Evolutionary conservation across 192 early-diverging fungal species (phyloP).

Genomic region (Entomortierella beljakovae): DNA sequence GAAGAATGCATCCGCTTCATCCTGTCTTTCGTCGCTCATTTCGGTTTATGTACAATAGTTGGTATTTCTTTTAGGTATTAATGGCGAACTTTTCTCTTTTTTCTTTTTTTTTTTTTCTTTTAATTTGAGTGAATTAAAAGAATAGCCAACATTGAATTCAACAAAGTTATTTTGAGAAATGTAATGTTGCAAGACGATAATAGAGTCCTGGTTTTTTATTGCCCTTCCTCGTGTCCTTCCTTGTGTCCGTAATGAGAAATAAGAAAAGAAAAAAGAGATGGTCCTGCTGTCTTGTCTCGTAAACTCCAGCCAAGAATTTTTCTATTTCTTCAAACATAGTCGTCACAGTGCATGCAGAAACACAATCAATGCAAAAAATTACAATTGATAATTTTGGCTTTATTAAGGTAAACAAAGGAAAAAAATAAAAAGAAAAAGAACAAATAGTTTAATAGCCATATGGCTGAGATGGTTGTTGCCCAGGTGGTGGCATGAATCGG

Average conservation of each 20-base stretch:
- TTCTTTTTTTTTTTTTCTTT: background rate
- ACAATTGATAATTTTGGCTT: background rate
- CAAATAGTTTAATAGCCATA: slow-evolving; percentile 14
- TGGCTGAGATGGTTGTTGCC: slow-evolving; percentile 41
- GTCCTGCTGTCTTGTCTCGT: background rate
- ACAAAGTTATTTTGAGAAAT: too few species aligned
- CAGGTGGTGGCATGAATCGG: slow-evolving; percentile 48
- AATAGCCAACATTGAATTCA: too few species aligned
- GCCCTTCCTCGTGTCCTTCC: too few species aligned
- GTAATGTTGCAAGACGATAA: too few species aligned
- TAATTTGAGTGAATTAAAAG: too few species aligned
- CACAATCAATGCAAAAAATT: too few species aligned
- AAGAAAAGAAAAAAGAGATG: background rate
- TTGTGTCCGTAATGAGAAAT: background rate
- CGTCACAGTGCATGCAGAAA: too few species aligned
- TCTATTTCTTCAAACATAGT: too few species aligned
- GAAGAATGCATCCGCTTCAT: slow-evolving; percentile 37
- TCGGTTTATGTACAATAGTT: background rate
- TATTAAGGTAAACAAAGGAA: slow-evolving; percentile 7
- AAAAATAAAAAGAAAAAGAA: background rate
- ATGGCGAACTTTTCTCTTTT: background rate
- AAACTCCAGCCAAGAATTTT: too few species aligned
- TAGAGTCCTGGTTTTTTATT: too few species aligned
- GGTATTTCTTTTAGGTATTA: too few species aligned
- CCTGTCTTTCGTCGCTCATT: slow-evolving; percentile 23